These are phyloP conservation scores for Schwanniomyces vanrijiae DNA, from an alignment of 805 yeast species.

Conservation along the genomic window DNA sequence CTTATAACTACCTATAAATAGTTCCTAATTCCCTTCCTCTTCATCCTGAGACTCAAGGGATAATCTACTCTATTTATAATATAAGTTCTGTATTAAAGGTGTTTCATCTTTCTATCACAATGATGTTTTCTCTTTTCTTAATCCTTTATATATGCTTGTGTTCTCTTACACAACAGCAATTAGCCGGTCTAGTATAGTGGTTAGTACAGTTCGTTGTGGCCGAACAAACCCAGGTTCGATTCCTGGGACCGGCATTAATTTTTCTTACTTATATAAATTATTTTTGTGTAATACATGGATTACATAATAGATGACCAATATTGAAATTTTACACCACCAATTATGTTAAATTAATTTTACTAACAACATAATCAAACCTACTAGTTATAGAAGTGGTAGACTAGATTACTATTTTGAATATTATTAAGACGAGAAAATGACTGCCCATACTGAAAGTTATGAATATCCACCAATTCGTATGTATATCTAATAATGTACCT, in stretches of 20 bases:
- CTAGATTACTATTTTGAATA: background rate
- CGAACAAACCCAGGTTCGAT: constrained; percentile 52
- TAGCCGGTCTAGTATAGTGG: constrained; percentile 53
- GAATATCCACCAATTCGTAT: constrained; percentile 20
- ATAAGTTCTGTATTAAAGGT: no score
- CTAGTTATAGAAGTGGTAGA: background rate
- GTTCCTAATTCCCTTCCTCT: no score
- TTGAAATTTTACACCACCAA: constrained; percentile 2
- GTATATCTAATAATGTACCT: constrained; percentile 6
- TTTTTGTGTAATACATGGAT: background rate
- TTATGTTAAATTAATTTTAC: constrained; percentile 3
- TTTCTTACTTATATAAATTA: background rate
- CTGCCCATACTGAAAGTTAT: constrained; percentile 12
- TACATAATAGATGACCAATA: background rate
- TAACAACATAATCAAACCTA: background rate
- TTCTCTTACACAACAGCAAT: background rate
- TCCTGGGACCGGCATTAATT: constrained; percentile 47
- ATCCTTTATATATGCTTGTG: no score
- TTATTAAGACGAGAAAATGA: constrained; percentile 1
- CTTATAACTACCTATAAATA: no score
- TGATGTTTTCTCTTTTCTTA: no score
- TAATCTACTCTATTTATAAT: no score
- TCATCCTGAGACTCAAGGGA: no score
- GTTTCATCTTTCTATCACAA: no score
- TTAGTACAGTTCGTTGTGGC: constrained; percentile 52